A percentile compares a stretch with the other conserved stretches of the same genome.
Evolutionary conservation across 2,329 filamentous ascomycete genomes (phyloP).

Genomic region (Botrytis sinoallii): DNA sequence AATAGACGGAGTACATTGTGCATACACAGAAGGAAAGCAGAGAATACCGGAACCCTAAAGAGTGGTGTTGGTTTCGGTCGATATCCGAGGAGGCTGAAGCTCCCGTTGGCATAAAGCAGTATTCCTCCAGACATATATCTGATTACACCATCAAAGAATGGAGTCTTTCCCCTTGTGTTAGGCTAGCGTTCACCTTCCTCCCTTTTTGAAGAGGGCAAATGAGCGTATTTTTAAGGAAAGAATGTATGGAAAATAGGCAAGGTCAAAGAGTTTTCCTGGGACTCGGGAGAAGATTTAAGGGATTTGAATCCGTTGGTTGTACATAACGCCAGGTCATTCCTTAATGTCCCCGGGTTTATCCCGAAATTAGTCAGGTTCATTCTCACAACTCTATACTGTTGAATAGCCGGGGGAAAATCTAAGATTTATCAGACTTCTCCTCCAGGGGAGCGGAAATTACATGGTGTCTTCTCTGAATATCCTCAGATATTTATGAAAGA

Average conservation of each 20-base stretch:
- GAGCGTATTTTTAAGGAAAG: background rate
- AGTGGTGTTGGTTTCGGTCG: background rate
- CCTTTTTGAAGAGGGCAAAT: no score
- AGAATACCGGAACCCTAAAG: background rate
- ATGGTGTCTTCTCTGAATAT: background rate
- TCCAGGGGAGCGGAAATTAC: background rate
- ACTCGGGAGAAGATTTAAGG: background rate
- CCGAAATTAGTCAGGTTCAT: background rate
- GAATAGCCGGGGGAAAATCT: background rate
- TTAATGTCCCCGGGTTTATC: background rate
- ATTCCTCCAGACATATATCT: background rate
- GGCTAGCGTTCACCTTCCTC: no score
- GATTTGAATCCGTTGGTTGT: background rate
- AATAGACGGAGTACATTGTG: background rate
- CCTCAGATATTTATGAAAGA: background rate
- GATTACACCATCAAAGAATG: background rate
- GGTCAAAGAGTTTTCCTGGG: background rate
- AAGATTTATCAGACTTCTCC: background rate
- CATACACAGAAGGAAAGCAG: background rate
- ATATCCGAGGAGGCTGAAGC: background rate
- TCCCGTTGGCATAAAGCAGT: background rate
- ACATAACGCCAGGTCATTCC: rapidly evolving
- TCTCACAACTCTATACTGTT: background rate
- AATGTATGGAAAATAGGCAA: background rate
- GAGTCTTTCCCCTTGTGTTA: background rate